phyloP scores from a whole-genome alignment of 495 filamentous ascomycete genomes.

The Geoglossum glabrum region DNA sequence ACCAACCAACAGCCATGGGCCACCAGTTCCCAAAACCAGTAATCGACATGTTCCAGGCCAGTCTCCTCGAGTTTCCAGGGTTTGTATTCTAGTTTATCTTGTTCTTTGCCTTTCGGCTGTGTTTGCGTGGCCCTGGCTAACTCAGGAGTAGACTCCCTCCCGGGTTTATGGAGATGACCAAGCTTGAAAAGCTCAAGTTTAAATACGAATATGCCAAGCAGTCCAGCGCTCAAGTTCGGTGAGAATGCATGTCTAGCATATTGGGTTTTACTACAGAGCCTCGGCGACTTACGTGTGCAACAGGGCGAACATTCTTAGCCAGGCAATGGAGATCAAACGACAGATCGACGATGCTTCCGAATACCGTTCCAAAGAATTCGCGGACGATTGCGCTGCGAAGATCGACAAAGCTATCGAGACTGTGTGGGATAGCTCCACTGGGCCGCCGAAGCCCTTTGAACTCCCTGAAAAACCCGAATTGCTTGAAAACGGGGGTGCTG shows the following conservation, averaged over 20 bases:
- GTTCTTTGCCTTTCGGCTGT: background rate
- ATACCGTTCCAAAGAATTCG: background rate
- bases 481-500: background rate
- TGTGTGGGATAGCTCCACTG: background rate
- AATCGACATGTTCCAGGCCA: background rate
- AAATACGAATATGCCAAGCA: background rate
- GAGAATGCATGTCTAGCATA: background rate
- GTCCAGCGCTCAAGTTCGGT: background rate
- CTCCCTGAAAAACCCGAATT: background rate
- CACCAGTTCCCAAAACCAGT: background rate
- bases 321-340: background rate
- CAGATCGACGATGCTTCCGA: background rate
- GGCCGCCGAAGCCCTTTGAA: background rate
- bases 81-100: background rate
- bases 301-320: background rate
- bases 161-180: background rate
- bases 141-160: background rate
- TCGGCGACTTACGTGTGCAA: background rate
- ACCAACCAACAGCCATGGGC: background rate
- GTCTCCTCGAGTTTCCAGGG: background rate
- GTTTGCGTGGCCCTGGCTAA: background rate
- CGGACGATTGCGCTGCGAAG: background rate
- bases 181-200: background rate
- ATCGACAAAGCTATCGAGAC: background rate
- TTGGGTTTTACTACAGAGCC: background rate